Evolutionary conservation across 2,329 filamentous ascomycete species (phyloP), one percentile per base, ranked within the genome.

Genomic region (Calonectria multiphialidica): DNA sequence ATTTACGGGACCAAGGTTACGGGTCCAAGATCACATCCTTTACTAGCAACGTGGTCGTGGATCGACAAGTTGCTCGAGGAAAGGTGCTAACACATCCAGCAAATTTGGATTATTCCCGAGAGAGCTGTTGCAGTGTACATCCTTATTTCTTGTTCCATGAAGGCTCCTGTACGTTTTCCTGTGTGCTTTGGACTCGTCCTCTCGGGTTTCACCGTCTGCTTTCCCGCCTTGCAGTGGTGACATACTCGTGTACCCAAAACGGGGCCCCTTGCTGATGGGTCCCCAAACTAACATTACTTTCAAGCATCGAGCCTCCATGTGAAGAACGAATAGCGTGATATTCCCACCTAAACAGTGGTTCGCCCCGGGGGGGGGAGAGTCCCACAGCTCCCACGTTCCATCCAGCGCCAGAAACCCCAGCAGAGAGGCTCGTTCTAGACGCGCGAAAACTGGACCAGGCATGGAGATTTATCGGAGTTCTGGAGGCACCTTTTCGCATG

Each of bases 381-480:
- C 72, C 76, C 72, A 72, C 74, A 71, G 5, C 64, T 74, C 72
- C 68, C 66, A 74, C 75, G 57, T 75, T 68, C 28, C 4, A 30
- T 8, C 8, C 40, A 23, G 28, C 69, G n/a, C n/a, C n/a, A n/a
- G n/a, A n/a, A n/a, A n/a, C 70, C 42, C 42, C 47, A 30, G 4
- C 30, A 5, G 2, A 50, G 50, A 25, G 50, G 44, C 28, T 49
- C 42, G n/a, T 53, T 67, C 45, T 45, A 23, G 64, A 66, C 72
- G 28, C 4, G 57, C 67, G 68, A 69, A 76, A 66, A 40, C 53
- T 74, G 71, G 76, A 72, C 65, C 65, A 53, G 70, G 44, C 55
- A 71, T 77, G 76, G 77, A 75, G 72, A 74, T 72, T 71, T 72
- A 45, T 75, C 76, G 74, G 74, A 61, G 61, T 74, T 71, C 8